Percentiles rank a stretch among this genome's conserved stretches.
phyloP scores from a whole-genome alignment of 1,284 basidiomycete genomes.

The Termitomyces sp. region DNA sequence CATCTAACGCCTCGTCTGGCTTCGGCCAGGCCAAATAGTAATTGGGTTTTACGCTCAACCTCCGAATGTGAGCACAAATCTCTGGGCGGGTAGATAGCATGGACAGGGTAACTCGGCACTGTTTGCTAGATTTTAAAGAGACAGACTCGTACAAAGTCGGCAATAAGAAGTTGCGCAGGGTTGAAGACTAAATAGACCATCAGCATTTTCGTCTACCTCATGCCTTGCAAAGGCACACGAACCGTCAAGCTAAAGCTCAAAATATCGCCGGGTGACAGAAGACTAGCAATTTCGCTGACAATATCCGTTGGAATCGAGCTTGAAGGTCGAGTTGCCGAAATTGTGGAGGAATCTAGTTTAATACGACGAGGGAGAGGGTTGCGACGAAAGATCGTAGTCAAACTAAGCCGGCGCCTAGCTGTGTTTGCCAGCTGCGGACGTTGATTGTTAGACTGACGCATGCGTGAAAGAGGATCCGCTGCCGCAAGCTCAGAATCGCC shows the following conservation, averaged over 20 bases:
- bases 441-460: not conserved
- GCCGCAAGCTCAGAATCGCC: not conserved
- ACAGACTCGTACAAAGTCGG: conserved; percentile 38
- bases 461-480: not conserved
- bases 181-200: conserved; percentile 25
- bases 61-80: conserved; percentile 32
- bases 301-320: conserved; percentile 32
- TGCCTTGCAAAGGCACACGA: not conserved
- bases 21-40: conserved; percentile 45
- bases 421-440: conserved; percentile 3
- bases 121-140: conserved; percentile 33
- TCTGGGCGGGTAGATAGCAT: conserved; percentile 30
- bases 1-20: conserved; percentile 32
- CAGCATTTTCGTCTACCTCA: not conserved
- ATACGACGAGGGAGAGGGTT: conserved; percentile 24
- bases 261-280: conserved; percentile 25
- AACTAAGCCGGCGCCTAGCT: conserved; percentile 24
- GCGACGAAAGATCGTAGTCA: conserved; percentile 27
- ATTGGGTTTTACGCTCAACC: conserved; percentile 40
- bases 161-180: conserved; percentile 27
- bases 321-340: conserved; percentile 18
- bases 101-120: conserved; percentile 29
- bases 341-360: conserved; percentile 16
- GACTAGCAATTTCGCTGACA: conserved; percentile 31
- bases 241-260: conserved; percentile 21